Base-by-base conservation (phyloP, 192 early-diverging fungal genomes). In the Podila horticola region DNA sequence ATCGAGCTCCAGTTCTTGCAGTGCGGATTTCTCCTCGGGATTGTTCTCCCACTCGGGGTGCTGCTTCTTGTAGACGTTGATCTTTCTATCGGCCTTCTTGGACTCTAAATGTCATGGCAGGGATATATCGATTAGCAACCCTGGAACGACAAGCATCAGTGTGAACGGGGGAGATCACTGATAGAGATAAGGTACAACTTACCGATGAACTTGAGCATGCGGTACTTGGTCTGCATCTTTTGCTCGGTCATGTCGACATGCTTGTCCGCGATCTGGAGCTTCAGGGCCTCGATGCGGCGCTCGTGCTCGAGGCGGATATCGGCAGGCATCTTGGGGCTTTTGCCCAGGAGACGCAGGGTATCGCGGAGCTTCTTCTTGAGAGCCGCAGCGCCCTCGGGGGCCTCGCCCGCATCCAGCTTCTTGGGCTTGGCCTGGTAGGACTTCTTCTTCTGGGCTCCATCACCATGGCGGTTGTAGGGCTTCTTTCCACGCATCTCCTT, bases 131-230 rank as follows among this genome's bases (percentile, higher is more conserved):
- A 52, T 45, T 19, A n/a, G 26, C 36, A 36, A n/a, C 12, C 5
- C 12, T 41, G 38, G 12, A 41, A 41, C 12, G 38, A 12, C 9
- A 41, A 41, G 12, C n/a, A n/a, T 63, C 41, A 36, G 70, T n/a
- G n/a, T n/a, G n/a, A n/a, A n/a, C n/a, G n/a, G n/a, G 1, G 0
- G 5, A 48, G 22, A 30, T 50, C 24, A 20, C 3, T 34, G 10
- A 65, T 3, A 34, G 11, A 17, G 7, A 71, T 8, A 50, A 71
- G 34, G 24, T 31, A 51, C 31, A 20, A 62, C 74, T 67, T 75
- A 88, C 87, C 87, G 70, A 88, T 82, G 50, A 84, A 82, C 60
- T 84, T 84, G 66, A 88, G 64, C 75, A 77, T 84, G 41, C 82
- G 84, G 66, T 88, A 88, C 50, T 85, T 86, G 13, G 70, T 72